Evolutionary conservation across 1,139 yeast species (phyloP).

Genomic region (Lipomyces yarrowii): DNA sequence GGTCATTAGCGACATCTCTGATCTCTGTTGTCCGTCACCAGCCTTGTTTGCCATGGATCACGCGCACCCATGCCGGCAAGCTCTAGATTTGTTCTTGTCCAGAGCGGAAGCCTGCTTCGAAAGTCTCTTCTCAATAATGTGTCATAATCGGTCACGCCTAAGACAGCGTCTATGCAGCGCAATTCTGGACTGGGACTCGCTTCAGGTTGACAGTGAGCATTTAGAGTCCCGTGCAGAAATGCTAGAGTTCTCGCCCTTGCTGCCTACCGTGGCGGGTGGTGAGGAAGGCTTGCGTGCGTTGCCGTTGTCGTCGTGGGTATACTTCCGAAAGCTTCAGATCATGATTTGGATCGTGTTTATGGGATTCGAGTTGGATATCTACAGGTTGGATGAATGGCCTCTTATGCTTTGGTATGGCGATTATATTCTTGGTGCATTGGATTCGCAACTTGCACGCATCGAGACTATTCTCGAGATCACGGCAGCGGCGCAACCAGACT

Average conservation of each 20-base stretch:
- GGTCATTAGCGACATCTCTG: constrained; percentile 17
- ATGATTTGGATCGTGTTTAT: constrained; percentile 74
- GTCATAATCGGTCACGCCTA: constrained; percentile 81
- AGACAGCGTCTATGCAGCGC: constrained; percentile 68
- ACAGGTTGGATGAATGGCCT: constrained; percentile 69
- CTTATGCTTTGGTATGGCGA: constrained; percentile 69
- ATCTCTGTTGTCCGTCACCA: constrained; percentile 18
- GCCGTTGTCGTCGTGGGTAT: constrained; percentile 71
- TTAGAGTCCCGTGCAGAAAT: constrained; percentile 19
- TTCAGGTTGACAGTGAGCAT: constrained; percentile 56
- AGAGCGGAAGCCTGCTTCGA: constrained; percentile 35
- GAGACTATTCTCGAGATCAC: constrained; percentile 49
- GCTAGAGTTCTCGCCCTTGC: constrained; percentile 20
- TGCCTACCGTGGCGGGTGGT: not conserved
- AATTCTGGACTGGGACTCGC: constrained; percentile 69
- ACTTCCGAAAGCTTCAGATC: constrained; percentile 60
- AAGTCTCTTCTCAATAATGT: constrained; percentile 58
- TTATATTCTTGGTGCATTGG: constrained; percentile 53
- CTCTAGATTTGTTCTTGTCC: constrained; percentile 12
- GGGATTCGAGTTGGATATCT: constrained; percentile 78
- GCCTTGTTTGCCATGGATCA: constrained; percentile 10
- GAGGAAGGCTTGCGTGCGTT: constrained; percentile 41
- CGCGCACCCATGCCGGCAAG: constrained; percentile 5
- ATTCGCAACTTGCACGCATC: constrained; percentile 56
- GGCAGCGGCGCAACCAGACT: constrained; percentile 48